Base-by-base conservation (phyloP, 139 green algal genomes). In the Axilococcus clingmanii region DNA sequence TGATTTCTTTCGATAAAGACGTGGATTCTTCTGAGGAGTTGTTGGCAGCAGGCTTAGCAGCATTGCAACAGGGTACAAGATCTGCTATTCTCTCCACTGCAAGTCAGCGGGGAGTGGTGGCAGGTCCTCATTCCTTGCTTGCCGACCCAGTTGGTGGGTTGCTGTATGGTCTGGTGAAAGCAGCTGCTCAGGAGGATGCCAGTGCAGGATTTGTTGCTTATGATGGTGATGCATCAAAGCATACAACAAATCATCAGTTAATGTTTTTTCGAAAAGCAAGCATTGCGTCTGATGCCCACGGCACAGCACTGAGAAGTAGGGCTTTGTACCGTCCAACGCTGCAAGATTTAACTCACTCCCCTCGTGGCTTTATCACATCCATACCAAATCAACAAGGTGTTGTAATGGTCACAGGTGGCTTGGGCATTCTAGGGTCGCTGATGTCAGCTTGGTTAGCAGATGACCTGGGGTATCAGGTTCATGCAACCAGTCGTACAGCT, bases 391-490 rank as follows among this genome's bases (percentile, higher is more conserved):
- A n/a, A n/a, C n/a, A n/a, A n/a, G 58, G 53, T 28, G 44, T 15
- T 1, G 65, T 82, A 15, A 5, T 84, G 11, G 65, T 91, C 37
- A 85, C 71, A 2, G 82, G 82, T 36, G 82, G 82, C n/a, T 48
- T 80, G 3, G 82, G 80, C 15, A 61, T 71, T 3, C 65, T 91
- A 27, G 82, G 82, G 12, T 28, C 47, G 2, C 17, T 76, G 4
- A 52, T 44, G 12, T 45, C 46, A 4, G 27, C 31, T 14, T 76
- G 68, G 68, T 40, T 76, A 44, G 31, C 32, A 14, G 30, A 61
- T n/a, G 84, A 61, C 17, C 25, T 48, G 17, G 56, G 61, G 14
- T 42, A 53, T 7, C 45, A 48, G 14, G 52, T 83, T 1, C 31
- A 42, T 0, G 57, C 82, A 19, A 52, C 77, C 2, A 75, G 79